A percentile compares a stretch with the other conserved stretches of the same genome.
These are phyloP conservation scores for Alternaria arborescens DNA, from an alignment of 2,329 filamentous ascomycete genomes.

Conservation along the genomic window DNA sequence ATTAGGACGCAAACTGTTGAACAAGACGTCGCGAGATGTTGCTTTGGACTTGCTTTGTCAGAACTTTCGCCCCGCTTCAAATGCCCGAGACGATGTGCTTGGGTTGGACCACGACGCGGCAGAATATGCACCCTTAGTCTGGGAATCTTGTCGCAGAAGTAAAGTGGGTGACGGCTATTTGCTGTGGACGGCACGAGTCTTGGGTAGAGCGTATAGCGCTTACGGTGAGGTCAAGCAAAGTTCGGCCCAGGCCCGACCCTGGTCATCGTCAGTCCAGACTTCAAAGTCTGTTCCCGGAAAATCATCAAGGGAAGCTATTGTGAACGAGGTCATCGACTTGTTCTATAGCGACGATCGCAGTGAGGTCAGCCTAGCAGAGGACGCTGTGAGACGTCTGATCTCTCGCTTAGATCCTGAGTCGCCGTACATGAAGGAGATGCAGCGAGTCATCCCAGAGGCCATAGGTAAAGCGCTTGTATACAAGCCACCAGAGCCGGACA, in stretches of 20 bases:
- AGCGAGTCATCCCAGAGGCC: slow-evolving; percentile 39
- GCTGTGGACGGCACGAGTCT: slow-evolving; percentile 83
- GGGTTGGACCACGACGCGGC: slow-evolving; percentile 71
- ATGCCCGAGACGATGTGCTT: slow-evolving; percentile 71
- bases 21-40: slow-evolving; percentile 72
- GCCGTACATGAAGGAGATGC: slow-evolving; percentile 40
- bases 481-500: slow-evolving; percentile 25
- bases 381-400: slow-evolving; percentile 45
- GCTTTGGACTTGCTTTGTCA: slow-evolving; percentile 78
- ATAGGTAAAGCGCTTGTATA: slow-evolving; percentile 42
- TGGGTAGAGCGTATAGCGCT: slow-evolving; percentile 76
- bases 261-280: slow-evolving; percentile 32
- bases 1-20: slow-evolving; percentile 70
- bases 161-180: slow-evolving; percentile 74
- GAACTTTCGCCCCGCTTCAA: slow-evolving; percentile 71
- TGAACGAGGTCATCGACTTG: slow-evolving; percentile 48
- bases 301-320: slow-evolving; percentile 47
- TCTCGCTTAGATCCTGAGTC: slow-evolving; percentile 35
- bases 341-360: slow-evolving; percentile 51
- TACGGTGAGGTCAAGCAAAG: slow-evolving; percentile 70
- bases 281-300: slow-evolving; percentile 37
- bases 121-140: slow-evolving; percentile 71
- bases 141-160: slow-evolving; percentile 75
- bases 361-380: slow-evolving; percentile 57
- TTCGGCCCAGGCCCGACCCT: slow-evolving; percentile 33